Evolutionary conservation across 345 rosid species (phyloP), one percentile per base, ranked within the genome.

Genomic region (Ceriops tagal): DNA sequence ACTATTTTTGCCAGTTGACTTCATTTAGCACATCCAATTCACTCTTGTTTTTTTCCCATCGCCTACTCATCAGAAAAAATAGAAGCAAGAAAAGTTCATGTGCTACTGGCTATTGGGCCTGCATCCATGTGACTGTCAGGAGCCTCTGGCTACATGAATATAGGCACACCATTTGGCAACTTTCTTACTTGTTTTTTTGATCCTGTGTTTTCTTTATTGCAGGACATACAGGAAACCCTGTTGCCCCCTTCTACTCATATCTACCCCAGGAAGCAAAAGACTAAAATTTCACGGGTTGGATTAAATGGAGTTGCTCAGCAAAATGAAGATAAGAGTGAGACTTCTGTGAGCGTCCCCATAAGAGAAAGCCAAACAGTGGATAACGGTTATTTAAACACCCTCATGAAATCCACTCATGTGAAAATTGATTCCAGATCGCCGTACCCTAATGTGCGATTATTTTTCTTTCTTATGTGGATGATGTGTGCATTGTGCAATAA

Each of bases 191-290:
- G 53, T 5, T 56, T 62, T 7, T 11, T 22, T 11, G 35, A 32
- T 70, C 77, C 11, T 31, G 8, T 32, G 5, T 56, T 34, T 32
- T 16, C 32, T 49, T 6, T 37, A 65, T 79, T 65, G 70, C 83
- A 91, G 98, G 95, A 80, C 8, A 88, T 88, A 70, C 98, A 91
- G 74, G 90, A 87, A 65, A 82, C 71, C 68, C 88, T 88, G 72
- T 77, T 91, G 87, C 97, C 98, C 8, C 91, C 95, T 77, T 65
- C 89, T 62, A 83, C 85, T 11, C 93, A 88, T 75, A 86, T 93
- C 72, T 53, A 56, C 6, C 80, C 76, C 7, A 73, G 53, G 52
- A 72, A 67, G 68, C 56, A 47, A 26, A 62, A 64, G 67, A 77
- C 58, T 22, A 79, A 79, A 65, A 58, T 65, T 59, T 71, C 84